phyloP scores from a whole-genome alignment of 169 alveolate species.

The Besnoitia besnoiti region DNA sequence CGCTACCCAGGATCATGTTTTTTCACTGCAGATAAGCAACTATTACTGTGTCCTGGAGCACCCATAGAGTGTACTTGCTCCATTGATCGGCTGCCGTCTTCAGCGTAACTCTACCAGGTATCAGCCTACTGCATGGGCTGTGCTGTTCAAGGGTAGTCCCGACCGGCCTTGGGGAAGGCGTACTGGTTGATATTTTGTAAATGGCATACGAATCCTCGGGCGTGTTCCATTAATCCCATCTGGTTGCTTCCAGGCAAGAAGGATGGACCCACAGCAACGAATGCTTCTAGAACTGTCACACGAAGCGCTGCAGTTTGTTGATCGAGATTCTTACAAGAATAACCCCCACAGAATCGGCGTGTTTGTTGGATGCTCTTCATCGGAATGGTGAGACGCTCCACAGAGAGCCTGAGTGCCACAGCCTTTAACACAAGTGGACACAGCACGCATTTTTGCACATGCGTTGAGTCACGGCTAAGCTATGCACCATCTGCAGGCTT shows the following conservation, averaged over 20 bases:
- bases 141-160: not conserved
- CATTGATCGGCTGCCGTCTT: too few relatives aligned
- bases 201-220: not conserved
- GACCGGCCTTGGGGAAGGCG: not conserved
- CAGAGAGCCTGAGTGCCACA: too few relatives aligned
- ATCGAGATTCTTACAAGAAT: constrained; percentile 65
- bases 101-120: too few relatives aligned
- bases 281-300: constrained; percentile 72
- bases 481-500: too few relatives aligned
- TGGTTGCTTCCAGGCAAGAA: constrained; percentile 69
- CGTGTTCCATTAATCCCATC: not conserved
- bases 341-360: constrained; percentile 68
- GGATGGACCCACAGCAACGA: constrained; percentile 81
- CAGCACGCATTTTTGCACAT: too few relatives aligned
- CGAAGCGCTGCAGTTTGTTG: constrained; percentile 71
- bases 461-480: too few relatives aligned
- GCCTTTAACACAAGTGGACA: too few relatives aligned
- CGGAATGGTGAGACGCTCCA: constrained; percentile 76
- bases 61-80: too few relatives aligned
- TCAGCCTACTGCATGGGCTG: too few relatives aligned
- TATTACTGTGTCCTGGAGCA: too few relatives aligned
- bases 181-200: not conserved
- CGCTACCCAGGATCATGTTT: too few relatives aligned
- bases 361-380: constrained; percentile 75
- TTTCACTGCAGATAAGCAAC: too few relatives aligned